Evolutionary conservation across 768 basidiomycete species (phyloP).

Genomic region (Lactarius pseudohatsudake): DNA sequence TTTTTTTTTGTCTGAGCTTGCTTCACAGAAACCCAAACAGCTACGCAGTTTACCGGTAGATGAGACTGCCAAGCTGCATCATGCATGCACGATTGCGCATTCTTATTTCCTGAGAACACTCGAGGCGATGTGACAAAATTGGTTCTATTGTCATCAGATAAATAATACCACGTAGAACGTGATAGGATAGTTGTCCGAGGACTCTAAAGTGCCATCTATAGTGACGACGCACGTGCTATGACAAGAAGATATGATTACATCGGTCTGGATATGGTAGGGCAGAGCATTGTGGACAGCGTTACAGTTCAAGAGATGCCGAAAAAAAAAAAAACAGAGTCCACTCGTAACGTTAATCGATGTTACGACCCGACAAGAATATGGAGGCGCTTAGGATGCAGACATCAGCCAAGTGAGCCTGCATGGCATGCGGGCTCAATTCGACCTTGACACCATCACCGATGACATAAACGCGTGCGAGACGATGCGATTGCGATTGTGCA

Average conservation of each 20-base stretch:
- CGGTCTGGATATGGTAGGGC: not conserved
- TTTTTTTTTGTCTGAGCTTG: conserved; percentile 1
- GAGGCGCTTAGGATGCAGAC: conserved; percentile 29
- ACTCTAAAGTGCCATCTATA: not conserved
- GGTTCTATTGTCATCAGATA: conserved; percentile 4
- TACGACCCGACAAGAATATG: conserved; percentile 28
- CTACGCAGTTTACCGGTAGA: conserved; percentile 14
- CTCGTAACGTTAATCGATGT: conserved; percentile 17
- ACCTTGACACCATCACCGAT: conserved; percentile 22
- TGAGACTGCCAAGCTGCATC: conserved; percentile 27
- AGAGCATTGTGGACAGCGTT: not conserved
- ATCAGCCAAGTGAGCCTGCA: conserved; percentile 26
- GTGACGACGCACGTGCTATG: not conserved
- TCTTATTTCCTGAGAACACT: conserved; percentile 27
- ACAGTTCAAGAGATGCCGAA: not conserved
- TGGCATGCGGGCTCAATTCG: conserved; percentile 26
- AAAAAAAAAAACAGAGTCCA: not conserved
- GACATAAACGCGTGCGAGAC: conserved; percentile 22
- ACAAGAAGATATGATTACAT: not conserved
- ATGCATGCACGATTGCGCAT: conserved; percentile 21
- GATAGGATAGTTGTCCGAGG: conserved; percentile 1
- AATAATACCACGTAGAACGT: conserved; percentile 5
- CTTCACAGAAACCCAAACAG: conserved; percentile 22
- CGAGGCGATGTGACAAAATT: conserved; percentile 17
- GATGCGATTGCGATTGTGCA: conserved; percentile 12